A percentile compares a stretch with the other conserved stretches of the same genome.
Conservation (phyloP, 495 filamentous ascomycete genomes). For the Wilcoxina mikolae region DNA sequence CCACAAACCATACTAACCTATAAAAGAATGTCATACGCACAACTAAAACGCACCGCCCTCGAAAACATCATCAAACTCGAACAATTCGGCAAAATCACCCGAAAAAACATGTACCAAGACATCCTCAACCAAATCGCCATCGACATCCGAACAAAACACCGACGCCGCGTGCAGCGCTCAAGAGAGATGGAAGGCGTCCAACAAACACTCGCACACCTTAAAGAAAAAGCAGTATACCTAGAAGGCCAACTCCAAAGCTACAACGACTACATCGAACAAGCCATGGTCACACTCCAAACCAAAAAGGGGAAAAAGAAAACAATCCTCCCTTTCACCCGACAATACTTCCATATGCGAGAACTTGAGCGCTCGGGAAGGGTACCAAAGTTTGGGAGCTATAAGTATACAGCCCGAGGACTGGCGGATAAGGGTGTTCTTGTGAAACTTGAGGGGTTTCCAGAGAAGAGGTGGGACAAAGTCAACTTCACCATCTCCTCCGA, state of each 20-base stretch:
- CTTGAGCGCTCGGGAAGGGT: constrained; percentile 78
- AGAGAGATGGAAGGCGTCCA: constrained; percentile 80
- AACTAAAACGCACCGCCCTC: constrained; percentile 80
- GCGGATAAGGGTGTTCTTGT: constrained; percentile 89
- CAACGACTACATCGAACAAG: constrained; percentile 98
- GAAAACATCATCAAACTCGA: constrained; percentile 90
- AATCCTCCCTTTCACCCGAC: constrained; percentile 92
- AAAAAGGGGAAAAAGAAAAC: constrained; percentile 94
- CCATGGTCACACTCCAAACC: constrained; percentile 94
- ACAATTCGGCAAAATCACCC: constrained; percentile 65
- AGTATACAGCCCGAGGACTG: constrained; percentile 79
- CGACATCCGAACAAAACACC: constrained; percentile 94
- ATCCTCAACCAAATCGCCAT: constrained; percentile 89
- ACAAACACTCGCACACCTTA: constrained; percentile 65
- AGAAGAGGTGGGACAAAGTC: constrained; percentile 78
- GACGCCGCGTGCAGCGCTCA: constrained; percentile 74
- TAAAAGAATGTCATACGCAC: constrained; percentile 64
- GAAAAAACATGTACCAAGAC: constrained; percentile 92
- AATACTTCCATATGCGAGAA: constrained; percentile 96
- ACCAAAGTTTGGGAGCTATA: constrained; percentile 93
- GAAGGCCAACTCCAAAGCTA: constrained; percentile 93
- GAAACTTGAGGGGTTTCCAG: constrained; percentile 65
- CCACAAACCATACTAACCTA: constrained; percentile 10
- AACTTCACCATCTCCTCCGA: constrained; percentile 90
- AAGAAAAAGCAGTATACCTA: constrained; percentile 81